Evolutionary conservation across 805 yeast species (phyloP), one percentile per base, ranked within the genome.

Genomic region (Osmozyma mogii): DNA sequence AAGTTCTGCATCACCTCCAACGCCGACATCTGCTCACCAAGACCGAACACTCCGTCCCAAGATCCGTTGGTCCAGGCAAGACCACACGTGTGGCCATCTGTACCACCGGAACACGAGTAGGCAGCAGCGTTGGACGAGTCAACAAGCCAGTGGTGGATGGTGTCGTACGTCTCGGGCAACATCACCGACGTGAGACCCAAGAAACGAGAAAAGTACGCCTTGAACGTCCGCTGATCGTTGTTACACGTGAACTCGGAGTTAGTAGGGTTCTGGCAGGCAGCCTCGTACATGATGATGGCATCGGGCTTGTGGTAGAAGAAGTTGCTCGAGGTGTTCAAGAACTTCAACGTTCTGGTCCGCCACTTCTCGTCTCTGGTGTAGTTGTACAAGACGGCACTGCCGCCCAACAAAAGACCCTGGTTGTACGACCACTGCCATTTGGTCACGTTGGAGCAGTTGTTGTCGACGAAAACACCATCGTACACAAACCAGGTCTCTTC

Each of bases 151-250:
- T 54, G 37, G 46, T 61, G 58, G 38, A 81, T 71, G 4, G 53
- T 47, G 28, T 63, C 67, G 27, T 49, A 54, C 4, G 80, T 61
- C 22, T 62, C 61, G 4, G 95, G 94, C 1, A 73, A 79, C 52
- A 89, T 56, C 28, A 72, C 66, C 0, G 89, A 76, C 1, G 95
- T 79, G 31, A 73, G 57, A 2, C 87, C 92, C 50, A 88, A 54
- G 51, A 78, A 78, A 33, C 95, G 65, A 2, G 85, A 51, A 43
- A 84, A 69, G 44, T 79, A 82, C 1, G 95, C 95, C 61, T 83
- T 84, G 69, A 89, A 88, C n/a, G 92, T 75, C 36, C 95, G 68
- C 64, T 88, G 95, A 63, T 88, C 96, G 32, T 73, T 78, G 56
- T 84, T 73, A 64, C 97, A 88, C 22, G 67, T 62, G 27, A 10